A percentile compares a stretch with the other conserved stretches of the same genome.
Evolutionary conservation across 306 rosid genomes (phyloP).

Genomic region (Ceratonia siliqua): DNA sequence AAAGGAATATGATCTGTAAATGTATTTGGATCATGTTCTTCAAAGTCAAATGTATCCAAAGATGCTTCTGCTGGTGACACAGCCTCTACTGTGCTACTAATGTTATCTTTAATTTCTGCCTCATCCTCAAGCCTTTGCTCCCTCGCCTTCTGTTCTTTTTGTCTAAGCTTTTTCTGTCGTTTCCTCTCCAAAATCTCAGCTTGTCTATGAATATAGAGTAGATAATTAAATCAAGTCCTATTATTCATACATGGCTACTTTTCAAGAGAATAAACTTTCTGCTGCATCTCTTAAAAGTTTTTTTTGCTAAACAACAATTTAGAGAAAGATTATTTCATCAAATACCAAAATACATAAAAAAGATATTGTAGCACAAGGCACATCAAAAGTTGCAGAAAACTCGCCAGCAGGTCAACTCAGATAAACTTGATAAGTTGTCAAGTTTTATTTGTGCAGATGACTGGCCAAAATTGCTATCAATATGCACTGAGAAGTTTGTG

Average conservation of each 20-base stretch:
- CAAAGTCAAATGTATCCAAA: conserved; percentile 41
- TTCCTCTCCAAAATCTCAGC: conserved; percentile 70
- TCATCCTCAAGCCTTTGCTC: conserved; percentile 47
- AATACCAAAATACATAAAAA: background rate
- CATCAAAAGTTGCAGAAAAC: conserved; percentile 9
- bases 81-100: conserved; percentile 38
- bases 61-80: conserved; percentile 48
- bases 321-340: background rate
- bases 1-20: conserved; percentile 38
- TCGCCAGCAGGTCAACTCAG: conserved; percentile 5
- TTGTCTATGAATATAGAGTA: conserved; percentile 52
- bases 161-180: conserved; percentile 80
- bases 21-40: conserved; percentile 34
- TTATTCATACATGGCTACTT: background rate
- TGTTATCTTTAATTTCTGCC: conserved; percentile 38
- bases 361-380: background rate
- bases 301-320: conserved; percentile 15
- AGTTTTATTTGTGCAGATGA: background rate
- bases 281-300: background rate
- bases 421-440: conserved; percentile 13
- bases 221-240: conserved; percentile 18
- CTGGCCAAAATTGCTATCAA: background rate
- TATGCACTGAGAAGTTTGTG: background rate
- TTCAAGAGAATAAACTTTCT: background rate
- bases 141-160: conserved; percentile 68